Base-by-base conservation (phyloP, 805 yeast species). In the Ogataea henricii region DNA sequence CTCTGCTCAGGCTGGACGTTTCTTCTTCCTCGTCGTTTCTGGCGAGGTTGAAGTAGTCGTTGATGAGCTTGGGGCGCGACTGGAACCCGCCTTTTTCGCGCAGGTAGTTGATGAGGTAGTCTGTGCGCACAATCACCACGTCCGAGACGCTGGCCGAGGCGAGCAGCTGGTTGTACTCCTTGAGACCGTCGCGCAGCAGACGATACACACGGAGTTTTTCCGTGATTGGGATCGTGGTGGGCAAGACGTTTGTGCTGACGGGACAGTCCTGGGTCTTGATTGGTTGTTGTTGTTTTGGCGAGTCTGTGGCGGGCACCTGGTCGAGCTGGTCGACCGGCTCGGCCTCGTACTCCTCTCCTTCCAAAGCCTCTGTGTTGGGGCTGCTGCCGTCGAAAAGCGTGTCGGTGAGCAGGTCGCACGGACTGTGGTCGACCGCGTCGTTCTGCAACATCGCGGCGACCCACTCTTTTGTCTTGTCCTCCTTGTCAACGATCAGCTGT, bases 41-140 rank as follows among this genome's bases (percentile, higher is more conserved):
- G 3, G 57, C 57, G 39, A 54, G 52, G 12, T 54, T 52, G 23
- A 64, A 48, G 23, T 54, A 56, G 22, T 61, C 66, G 38, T 57
- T 62, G 7, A 65, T 45, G 22, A 53, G 42, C 47, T 58, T 65
- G 8, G 66, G 55, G 43, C 61, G 56, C 18, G 56, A 43, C 25
- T 49, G 51, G 33, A 52, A 48, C 3, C 59, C 58, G 9, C 51
- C 49, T 2, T 42, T 43, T n/a, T 47, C 50, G 7, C 47, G 41
- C 6, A 63, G 29, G 38, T 51, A 63, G 7, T 53, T 48, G 6
- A 63, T 49, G 18, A 64, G 41, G 32, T 51, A 64, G 16, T 63
- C 65, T 4, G 68, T 55, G 32, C 68, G 52, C 4, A 61, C 51
- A 14, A 49, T 46, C 10, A 63, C 45, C 16, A 51, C 52, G 6